Evolutionary conservation across 2,329 filamentous ascomycete genomes (phyloP), one percentile per base, ranked within the genome.

Genomic region (Phialophora macrospora): DNA sequence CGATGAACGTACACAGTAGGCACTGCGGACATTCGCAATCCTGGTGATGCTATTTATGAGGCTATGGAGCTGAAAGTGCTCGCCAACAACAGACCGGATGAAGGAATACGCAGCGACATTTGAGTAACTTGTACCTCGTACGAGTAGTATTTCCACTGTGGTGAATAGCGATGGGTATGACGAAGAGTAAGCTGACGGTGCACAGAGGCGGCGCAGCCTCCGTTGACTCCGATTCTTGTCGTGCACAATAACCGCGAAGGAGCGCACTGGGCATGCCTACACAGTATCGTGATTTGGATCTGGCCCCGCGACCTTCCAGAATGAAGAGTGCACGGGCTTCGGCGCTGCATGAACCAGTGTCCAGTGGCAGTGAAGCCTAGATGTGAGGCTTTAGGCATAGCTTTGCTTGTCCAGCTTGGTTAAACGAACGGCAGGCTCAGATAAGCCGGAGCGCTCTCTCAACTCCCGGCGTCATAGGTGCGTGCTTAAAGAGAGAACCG

Each of bases 41-140:
- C 17, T n/a, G n/a, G 26, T 52, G 46, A 60, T 60, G 44, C 58
- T 60, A 60, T 51, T 51, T 60, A 24, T 60, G 58, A 38, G 32
- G 48, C n/a, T n/a, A 34, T 44, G n/a, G 6, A 24, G 14, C 30
- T 28, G 55, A 38, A 38, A 14, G 44, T 51, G 44, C 44, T 60
- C 58, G 58, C 46, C 26, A 54, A 20, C 4, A 41, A 52, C 26
- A 7, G 46, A n/a, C 24, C 48, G 34, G 46, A 60, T 48, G 44
- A 1, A 20, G 56, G 26, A 22, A 17, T 51, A 51, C 20, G 46
- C n/a, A 59, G 56, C 41, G 56, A 49, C 41, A 11, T 51, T 51
- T 28, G 48, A 51, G 48, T 51, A 51, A 51, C 48, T 28, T 14
- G 24, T 17, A n/a, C n/a, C n/a, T n/a, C n/a, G n/a, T n/a, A n/a